phyloP scores from a whole-genome alignment of 83 land plant species.

The Picea abies region DNA sequence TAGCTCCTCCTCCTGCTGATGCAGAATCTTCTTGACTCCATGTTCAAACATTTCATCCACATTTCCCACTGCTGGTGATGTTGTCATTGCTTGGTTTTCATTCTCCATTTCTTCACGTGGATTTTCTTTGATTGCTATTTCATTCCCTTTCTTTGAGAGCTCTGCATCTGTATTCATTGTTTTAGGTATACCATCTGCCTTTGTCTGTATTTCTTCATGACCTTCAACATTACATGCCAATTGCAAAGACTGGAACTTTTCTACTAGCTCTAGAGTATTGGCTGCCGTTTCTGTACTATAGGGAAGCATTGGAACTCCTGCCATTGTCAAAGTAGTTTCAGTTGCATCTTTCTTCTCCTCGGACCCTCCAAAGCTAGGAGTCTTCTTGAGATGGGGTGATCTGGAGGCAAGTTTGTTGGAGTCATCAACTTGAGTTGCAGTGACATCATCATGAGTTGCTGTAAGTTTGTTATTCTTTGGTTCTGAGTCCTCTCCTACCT shows the following conservation, averaged over 20 bases:
- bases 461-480: neutral
- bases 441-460: neutral
- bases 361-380: neutral
- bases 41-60: neutral
- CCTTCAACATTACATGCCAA: neutral
- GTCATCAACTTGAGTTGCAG: neutral
- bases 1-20: neutral
- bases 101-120: neutral
- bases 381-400: neutral
- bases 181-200: neutral
- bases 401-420: neutral
- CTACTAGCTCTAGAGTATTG: neutral
- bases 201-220: neutral
- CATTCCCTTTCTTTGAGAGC: neutral
- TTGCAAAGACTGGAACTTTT: slow-evolving; percentile 3
- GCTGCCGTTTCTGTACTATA: neutral
- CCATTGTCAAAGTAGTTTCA: neutral
- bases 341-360: neutral
- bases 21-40: neutral
- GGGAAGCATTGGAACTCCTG: neutral
- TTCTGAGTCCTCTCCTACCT: slow-evolving; percentile 11
- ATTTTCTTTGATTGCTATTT: neutral
- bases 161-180: neutral
- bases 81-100: neutral
- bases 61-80: neutral